Percentiles rank a stretch among this genome's conserved stretches.
phyloP scores from a whole-genome alignment of 345 rosid species.

The Corchorus olitorius region DNA sequence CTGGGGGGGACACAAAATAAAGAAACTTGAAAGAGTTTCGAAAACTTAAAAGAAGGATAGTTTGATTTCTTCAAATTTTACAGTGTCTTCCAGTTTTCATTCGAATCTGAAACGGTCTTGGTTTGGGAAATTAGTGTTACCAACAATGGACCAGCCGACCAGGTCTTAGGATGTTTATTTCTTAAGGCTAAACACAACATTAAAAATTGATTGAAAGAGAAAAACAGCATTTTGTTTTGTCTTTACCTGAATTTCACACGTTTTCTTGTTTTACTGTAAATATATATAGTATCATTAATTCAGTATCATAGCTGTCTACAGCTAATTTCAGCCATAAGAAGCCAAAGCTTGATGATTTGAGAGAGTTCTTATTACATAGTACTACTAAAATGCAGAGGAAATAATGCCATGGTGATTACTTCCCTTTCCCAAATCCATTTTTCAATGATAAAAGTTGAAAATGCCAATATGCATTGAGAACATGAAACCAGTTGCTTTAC shows the following conservation, averaged over 20 bases:
- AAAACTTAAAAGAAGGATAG: too few species aligned
- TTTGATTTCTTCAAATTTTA: neutral
- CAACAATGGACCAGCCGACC: neutral
- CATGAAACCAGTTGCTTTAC: neutral
- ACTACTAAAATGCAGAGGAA: neutral
- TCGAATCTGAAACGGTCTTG: neutral
- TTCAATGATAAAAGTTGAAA: neutral
- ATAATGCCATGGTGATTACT: neutral
- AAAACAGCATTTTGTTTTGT: neutral
- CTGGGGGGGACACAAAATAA: too few species aligned
- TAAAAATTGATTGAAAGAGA: neutral
- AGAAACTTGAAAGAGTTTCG: too few species aligned
- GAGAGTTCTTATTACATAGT: neutral
- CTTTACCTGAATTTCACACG: neutral
- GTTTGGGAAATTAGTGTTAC: too few species aligned
- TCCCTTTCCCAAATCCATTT: neutral
- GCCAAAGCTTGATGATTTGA: neutral
- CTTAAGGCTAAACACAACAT: neutral
- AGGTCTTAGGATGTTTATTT: neutral
- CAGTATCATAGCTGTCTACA: neutral
- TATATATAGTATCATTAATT: too few species aligned
- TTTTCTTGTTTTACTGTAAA: neutral
- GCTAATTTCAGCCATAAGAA: neutral
- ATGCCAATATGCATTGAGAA: neutral
- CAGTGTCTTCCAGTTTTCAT: neutral